Conservation (phyloP, 805 yeast species). For the Ogataea philodendri region DNA sequence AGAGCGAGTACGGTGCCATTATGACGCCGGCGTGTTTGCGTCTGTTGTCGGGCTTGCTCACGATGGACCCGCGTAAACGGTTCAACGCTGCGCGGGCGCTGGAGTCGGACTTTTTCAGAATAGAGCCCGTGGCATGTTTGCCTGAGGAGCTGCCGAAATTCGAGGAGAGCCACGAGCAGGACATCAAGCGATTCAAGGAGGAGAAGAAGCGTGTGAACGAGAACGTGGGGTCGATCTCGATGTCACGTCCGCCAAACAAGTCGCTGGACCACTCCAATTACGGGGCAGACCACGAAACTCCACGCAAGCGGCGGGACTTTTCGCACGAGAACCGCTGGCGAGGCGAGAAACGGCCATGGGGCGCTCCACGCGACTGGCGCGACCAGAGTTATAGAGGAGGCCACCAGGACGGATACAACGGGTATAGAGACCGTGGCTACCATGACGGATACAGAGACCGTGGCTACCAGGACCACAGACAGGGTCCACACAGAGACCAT, state of each 20-base stretch:
- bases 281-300: constrained; percentile 14
- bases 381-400: constrained; percentile 1
- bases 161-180: constrained; percentile 89
- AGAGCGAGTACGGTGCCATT: constrained; percentile 43
- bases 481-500: too few relatives aligned
- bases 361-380: constrained; percentile 3
- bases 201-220: constrained; percentile 24
- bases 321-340: constrained; percentile 9
- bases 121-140: constrained; percentile 61
- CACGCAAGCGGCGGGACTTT: constrained; percentile 9
- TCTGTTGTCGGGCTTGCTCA: constrained; percentile 59
- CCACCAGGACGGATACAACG: constrained; percentile 2
- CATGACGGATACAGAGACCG: constrained; percentile 1
- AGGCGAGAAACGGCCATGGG: constrained; percentile 7
- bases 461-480: constrained; percentile 1
- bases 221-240: constrained; percentile 1
- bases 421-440: constrained; percentile 2
- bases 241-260: constrained; percentile 16
- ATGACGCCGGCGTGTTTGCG: constrained; percentile 44
- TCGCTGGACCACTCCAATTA: constrained; percentile 22
- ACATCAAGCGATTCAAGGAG: constrained; percentile 56
- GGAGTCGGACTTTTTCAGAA: constrained; percentile 63
- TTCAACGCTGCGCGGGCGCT: constrained; percentile 79
- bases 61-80: constrained; percentile 69
- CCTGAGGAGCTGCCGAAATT: constrained; percentile 59